A percentile compares a stretch with the other conserved stretches of the same genome.
Conservation (phyloP, 345 rosid genomes). For the Gossypium mustelinum region DNA sequence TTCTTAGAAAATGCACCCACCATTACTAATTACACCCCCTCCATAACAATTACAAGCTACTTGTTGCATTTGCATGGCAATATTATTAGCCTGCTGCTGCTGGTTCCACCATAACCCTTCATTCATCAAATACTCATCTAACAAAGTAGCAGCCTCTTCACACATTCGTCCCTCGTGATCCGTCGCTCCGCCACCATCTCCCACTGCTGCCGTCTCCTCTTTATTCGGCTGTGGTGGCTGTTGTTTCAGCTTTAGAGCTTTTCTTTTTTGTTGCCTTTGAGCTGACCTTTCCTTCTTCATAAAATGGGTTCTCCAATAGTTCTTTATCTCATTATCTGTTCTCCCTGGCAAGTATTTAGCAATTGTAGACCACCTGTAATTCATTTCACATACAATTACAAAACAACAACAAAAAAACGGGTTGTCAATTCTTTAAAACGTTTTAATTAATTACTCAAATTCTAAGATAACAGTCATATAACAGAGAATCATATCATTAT, state of each 20-base stretch:
- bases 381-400: not conserved
- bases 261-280: constrained; percentile 31
- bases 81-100: constrained; percentile 18
- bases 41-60: constrained; percentile 15
- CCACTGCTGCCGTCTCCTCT: not conserved
- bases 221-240: not conserved
- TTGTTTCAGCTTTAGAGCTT: constrained; percentile 27
- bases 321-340: constrained; percentile 90
- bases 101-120: constrained; percentile 36
- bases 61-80: constrained; percentile 26
- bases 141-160: constrained; percentile 13
- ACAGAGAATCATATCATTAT: no score
- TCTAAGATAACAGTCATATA: no score
- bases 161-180: not conserved
- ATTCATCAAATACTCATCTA: constrained; percentile 24
- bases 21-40: constrained; percentile 21
- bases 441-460: no score
- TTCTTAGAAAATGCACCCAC: constrained; percentile 31
- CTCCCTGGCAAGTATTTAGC: constrained; percentile 89
- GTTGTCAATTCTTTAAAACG: no score
- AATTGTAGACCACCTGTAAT: constrained; percentile 79
- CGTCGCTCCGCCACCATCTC: not conserved
- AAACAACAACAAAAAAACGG: not conserved
- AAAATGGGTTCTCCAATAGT: constrained; percentile 91
- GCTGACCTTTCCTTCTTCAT: constrained; percentile 47